A percentile compares a stretch with the other conserved stretches of the same genome.
Evolutionary conservation across 2,329 filamentous ascomycete species (phyloP).

Genomic region (Ceratocystis ficicola): DNA sequence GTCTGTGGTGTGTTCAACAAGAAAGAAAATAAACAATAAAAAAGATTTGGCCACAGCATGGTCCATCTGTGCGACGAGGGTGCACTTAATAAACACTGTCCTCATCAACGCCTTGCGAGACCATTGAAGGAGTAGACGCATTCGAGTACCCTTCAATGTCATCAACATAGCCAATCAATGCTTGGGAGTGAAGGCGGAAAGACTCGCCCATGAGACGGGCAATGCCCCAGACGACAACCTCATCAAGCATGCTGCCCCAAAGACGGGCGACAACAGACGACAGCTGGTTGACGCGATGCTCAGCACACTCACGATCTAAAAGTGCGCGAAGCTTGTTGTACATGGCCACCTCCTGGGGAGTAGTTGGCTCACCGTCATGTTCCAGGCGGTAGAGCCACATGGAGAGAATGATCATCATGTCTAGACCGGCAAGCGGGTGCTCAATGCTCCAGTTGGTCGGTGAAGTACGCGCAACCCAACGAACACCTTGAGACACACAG

Average conservation of each 20-base stretch:
- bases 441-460: slow-evolving; percentile 99
- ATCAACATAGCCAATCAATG: slow-evolving; percentile 87
- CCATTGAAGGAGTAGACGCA: slow-evolving; percentile 59
- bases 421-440: slow-evolving; percentile 89
- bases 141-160: slow-evolving; percentile 59
- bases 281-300: slow-evolving; percentile 54
- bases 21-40: slow-evolving; percentile 23
- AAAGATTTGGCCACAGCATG: neutral
- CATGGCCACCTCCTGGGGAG: slow-evolving; percentile 73
- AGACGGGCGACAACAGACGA: slow-evolving; percentile 91
- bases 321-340: slow-evolving; percentile 84
- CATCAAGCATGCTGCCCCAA: slow-evolving; percentile 96
- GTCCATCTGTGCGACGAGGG: slow-evolving; percentile 28
- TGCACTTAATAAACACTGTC: slow-evolving; percentile 56
- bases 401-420: slow-evolving; percentile 94
- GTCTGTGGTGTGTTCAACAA: slow-evolving; percentile 17
- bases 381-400: slow-evolving; percentile 98
- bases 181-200: slow-evolving; percentile 92
- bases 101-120: slow-evolving; percentile 57
- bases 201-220: slow-evolving; percentile 96
- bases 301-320: slow-evolving; percentile 44
- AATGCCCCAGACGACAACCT: slow-evolving; percentile 97
- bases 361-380: slow-evolving; percentile 83
- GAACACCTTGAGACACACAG: slow-evolving; percentile 82
- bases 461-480: slow-evolving; percentile 95